phyloP scores from a whole-genome alignment of 2,329 filamentous ascomycete species.

The Fusarium begoniae region DNA sequence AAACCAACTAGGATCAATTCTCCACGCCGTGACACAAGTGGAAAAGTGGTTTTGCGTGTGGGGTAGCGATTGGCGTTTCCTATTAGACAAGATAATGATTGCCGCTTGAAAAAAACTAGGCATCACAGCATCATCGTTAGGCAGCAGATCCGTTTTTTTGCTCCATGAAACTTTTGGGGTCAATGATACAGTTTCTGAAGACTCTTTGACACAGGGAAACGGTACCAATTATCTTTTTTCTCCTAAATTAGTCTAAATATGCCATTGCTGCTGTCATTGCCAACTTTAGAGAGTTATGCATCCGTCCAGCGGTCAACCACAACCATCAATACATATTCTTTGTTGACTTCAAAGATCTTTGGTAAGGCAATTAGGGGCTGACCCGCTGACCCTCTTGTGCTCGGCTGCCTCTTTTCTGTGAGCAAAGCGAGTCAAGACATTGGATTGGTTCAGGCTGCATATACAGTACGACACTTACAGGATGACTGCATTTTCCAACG shows the following conservation, averaged over 20 bases:
- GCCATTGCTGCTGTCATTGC: neutral
- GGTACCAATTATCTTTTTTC: neutral
- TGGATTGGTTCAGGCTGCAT: slow-evolving; percentile 16
- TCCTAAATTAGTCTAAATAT: neutral
- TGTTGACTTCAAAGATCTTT: neutral
- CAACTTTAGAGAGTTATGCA: neutral
- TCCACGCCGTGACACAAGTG: slow-evolving; percentile 2
- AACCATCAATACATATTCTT: neutral
- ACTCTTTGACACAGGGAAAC: neutral
- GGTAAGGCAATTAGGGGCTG: neutral
- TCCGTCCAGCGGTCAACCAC: neutral
- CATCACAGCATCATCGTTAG: slow-evolving; percentile 20
- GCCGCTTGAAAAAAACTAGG: neutral
- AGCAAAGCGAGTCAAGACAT: neutral
- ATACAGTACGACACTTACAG: slow-evolving; percentile 1
- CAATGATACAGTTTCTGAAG: neutral
- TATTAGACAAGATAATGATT: slow-evolving; percentile 13
- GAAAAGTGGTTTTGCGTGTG: slow-evolving; percentile 10
- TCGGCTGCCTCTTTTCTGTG: slow-evolving; percentile 12
- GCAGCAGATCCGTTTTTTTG: slow-evolving; percentile 17
- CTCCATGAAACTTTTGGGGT: neutral
- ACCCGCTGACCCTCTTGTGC: neutral
- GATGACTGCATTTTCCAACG: slow-evolving; percentile 21
- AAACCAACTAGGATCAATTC: neutral
- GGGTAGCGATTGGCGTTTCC: neutral